phyloP scores from a whole-genome alignment of 345 rosid genomes.

The Syzygium grande region DNA sequence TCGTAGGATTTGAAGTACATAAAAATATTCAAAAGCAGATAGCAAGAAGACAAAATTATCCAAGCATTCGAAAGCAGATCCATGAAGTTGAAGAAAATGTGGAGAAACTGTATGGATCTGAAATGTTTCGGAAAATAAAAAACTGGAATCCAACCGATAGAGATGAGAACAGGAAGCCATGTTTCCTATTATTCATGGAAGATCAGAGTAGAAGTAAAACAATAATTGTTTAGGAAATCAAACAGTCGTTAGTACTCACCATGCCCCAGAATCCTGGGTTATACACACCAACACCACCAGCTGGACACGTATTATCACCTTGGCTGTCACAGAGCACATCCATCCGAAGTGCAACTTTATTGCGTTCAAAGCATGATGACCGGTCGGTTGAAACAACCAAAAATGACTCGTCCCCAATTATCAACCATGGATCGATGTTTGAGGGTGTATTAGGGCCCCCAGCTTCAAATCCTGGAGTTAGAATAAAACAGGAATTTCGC shows the following conservation, averaged over 20 bases:
- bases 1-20: neutral
- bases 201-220: neutral
- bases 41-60: neutral
- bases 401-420: conserved; percentile 58
- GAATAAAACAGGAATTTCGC: neutral
- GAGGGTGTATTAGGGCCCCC: conserved; percentile 87
- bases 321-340: conserved; percentile 73
- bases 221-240: neutral
- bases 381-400: conserved; percentile 76
- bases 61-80: neutral
- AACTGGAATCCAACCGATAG: neutral
- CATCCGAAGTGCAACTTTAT: conserved; percentile 78
- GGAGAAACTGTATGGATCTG: neutral
- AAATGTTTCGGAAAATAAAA: neutral
- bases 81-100: neutral
- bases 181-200: neutral
- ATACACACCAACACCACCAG: conserved; percentile 82
- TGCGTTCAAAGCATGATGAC: conserved; percentile 79
- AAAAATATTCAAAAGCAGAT: neutral
- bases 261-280: conserved; percentile 99
- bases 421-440: conserved; percentile 82
- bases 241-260: conserved; percentile 39
- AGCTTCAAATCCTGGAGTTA: conserved; percentile 82
- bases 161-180: neutral
- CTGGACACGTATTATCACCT: conserved; percentile 49